These are phyloP conservation scores for Rubia tinctorum DNA, from an alignment of 305 asterid genomes.

Conservation along the genomic window DNA sequence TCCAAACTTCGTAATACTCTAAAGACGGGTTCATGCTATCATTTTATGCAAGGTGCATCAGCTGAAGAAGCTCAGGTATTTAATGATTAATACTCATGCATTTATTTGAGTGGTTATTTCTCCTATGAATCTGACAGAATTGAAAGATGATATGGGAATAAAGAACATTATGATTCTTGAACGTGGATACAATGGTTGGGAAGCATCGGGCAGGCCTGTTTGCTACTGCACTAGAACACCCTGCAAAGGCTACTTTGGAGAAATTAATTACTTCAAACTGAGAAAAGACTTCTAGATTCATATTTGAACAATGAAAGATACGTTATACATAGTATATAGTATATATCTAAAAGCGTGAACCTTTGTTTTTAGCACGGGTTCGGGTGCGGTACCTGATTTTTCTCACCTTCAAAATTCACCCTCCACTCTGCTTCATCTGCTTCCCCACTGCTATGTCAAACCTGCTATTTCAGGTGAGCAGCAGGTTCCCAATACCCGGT, in stretches of 20 bases:
- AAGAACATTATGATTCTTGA: constrained; percentile 74
- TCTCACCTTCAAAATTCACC: too few relatives aligned
- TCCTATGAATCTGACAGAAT: constrained; percentile 53
- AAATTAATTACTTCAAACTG: not conserved
- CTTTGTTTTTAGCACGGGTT: too few relatives aligned
- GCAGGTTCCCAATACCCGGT: too few relatives aligned
- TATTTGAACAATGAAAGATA: not conserved
- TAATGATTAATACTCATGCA: too few relatives aligned
- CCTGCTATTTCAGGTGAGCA: too few relatives aligned
- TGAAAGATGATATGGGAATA: constrained; percentile 46
- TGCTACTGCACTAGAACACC: constrained; percentile 67
- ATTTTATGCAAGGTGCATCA: constrained; percentile 46
- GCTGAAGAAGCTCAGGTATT: constrained; percentile 87
- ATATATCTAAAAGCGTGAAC: too few relatives aligned
- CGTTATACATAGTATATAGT: not conserved
- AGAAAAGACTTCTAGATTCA: constrained; percentile 6
- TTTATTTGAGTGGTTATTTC: too few relatives aligned
- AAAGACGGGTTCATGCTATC: constrained; percentile 42
- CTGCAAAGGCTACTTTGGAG: constrained; percentile 41
- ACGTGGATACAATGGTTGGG: constrained; percentile 91
- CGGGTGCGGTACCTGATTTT: too few relatives aligned
- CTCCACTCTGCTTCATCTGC: too few relatives aligned
- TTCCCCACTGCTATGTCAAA: too few relatives aligned
- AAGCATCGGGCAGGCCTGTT: constrained; percentile 79
- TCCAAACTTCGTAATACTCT: constrained; percentile 47